phyloP scores from a whole-genome alignment of 2,329 filamentous ascomycete genomes.

The Sclerotinia nivalis region DNA sequence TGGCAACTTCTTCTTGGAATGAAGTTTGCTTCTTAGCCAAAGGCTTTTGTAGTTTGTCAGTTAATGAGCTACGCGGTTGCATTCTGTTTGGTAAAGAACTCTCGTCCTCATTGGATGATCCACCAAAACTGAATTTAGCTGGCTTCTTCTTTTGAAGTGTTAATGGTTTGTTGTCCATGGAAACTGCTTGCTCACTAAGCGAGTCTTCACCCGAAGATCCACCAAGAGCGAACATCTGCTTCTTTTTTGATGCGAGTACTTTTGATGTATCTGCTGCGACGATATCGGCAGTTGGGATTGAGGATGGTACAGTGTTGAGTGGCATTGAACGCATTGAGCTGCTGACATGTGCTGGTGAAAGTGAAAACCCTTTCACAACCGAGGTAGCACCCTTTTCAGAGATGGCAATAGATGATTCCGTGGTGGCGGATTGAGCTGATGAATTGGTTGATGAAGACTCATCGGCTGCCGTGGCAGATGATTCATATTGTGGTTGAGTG shows the following conservation, averaged over 20 bases:
- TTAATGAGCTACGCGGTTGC: conserved; percentile 54
- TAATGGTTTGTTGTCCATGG: conserved; percentile 35
- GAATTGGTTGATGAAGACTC: conserved; percentile 36
- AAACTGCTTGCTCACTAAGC: conserved; percentile 39
- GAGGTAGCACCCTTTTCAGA: conserved; percentile 51
- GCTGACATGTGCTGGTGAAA: conserved; percentile 73
- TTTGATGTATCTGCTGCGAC: conserved; percentile 49
- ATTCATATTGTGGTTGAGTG: conserved; percentile 50
- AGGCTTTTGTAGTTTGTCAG: conserved; percentile 52
- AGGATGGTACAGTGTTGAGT: conserved; percentile 42
- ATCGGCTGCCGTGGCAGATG: conserved; percentile 41
- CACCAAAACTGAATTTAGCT: conserved; percentile 71
- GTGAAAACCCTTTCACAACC: conserved; percentile 85
- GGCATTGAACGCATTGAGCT: conserved; percentile 61
- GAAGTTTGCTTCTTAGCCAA: conserved; percentile 72
- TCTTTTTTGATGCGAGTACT: conserved; percentile 65
- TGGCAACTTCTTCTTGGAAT: conserved; percentile 74
- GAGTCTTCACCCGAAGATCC: conserved; percentile 44
- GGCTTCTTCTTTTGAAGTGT: conserved; percentile 51
- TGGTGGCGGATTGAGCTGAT: conserved; percentile 43
- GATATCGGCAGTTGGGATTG: conserved; percentile 54
- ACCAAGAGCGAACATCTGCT: conserved; percentile 54
- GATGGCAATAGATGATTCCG: conserved; percentile 41
- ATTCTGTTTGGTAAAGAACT: conserved; percentile 62
- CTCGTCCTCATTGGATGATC: conserved; percentile 80